Evolutionary conservation across 495 filamentous ascomycete genomes (phyloP).

Genomic region (Gamarada debralockiae): DNA sequence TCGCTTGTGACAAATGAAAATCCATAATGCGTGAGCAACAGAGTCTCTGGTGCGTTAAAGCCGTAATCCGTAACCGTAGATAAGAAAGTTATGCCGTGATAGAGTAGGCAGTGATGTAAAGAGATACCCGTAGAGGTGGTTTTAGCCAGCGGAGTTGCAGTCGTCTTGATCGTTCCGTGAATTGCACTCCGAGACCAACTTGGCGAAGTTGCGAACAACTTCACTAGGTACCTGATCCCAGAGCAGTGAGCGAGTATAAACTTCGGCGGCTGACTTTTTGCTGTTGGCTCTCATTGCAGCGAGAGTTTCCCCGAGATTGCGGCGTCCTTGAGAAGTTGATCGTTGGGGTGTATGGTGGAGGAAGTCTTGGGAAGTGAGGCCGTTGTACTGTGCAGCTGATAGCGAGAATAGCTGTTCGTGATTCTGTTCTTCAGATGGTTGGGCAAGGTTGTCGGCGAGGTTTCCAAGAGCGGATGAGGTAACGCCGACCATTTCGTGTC

Average conservation of each 20-base stretch:
- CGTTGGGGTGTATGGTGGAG: constrained; percentile 43
- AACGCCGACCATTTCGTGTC: constrained; percentile 46
- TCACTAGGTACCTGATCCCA: constrained; percentile 93
- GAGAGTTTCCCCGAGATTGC: constrained; percentile 79
- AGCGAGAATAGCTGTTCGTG: constrained; percentile 86
- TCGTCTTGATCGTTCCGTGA: constrained; percentile 15
- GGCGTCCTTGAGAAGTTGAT: constrained; percentile 49
- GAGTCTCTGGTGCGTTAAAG: constrained; percentile 24
- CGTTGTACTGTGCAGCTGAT: constrained; percentile 84
- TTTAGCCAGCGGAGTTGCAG: constrained; percentile 17
- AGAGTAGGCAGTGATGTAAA: constrained; percentile 23
- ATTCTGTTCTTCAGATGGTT: constrained; percentile 80
- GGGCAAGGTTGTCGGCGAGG: constrained; percentile 66
- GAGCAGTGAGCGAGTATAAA: constrained; percentile 88
- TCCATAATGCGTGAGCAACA: constrained; percentile 29
- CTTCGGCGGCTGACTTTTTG: constrained; percentile 70
- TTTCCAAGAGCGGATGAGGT: constrained; percentile 64
- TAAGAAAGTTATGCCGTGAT: constrained; percentile 1
- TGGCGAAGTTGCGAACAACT: constrained; percentile 87
- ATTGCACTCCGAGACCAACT: constrained; percentile 67
- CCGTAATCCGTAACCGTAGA: constrained; percentile 28
- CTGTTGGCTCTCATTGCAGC: constrained; percentile 68
- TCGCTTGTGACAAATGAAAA: constrained; percentile 35
- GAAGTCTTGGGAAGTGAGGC: constrained; percentile 70
- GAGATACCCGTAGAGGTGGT: not conserved